Evolutionary conservation across 2,329 filamentous ascomycete species (phyloP).

Genomic region (Exophiala xenobiotica): DNA sequence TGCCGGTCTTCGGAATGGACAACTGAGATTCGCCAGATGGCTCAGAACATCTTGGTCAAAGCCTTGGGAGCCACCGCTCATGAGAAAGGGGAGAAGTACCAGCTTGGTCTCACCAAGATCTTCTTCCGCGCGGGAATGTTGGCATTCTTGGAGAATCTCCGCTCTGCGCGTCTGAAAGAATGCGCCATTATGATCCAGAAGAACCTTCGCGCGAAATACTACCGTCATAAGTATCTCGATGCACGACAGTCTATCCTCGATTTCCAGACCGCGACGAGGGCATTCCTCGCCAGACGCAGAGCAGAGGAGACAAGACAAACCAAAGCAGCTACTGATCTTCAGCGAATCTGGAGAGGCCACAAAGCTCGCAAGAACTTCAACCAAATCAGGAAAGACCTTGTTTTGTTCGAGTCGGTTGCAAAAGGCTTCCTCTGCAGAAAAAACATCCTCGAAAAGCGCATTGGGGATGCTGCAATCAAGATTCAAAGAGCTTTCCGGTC

Average conservation of each 20-base stretch:
- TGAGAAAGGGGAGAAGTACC: slow-evolving; percentile 85
- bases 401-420: slow-evolving; percentile 82
- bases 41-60: slow-evolving; percentile 84
- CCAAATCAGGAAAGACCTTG: slow-evolving; percentile 75
- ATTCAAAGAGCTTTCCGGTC: slow-evolving; percentile 91
- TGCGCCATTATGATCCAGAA: slow-evolving; percentile 98
- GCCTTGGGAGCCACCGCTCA: slow-evolving; percentile 76
- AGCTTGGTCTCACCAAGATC: slow-evolving; percentile 96
- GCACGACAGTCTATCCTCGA: slow-evolving; percentile 76
- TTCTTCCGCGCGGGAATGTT: slow-evolving; percentile 99
- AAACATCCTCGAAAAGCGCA: slow-evolving; percentile 88
- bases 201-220: slow-evolving; percentile 94
- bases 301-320: slow-evolving; percentile 78
- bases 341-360: slow-evolving; percentile 89
- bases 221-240: slow-evolving; percentile 85
- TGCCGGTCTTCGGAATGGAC: slow-evolving; percentile 89
- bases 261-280: slow-evolving; percentile 76
- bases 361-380: slow-evolving; percentile 82
- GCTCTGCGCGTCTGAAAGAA: slow-evolving; percentile 84
- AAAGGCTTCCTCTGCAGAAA: slow-evolving; percentile 91
- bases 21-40: slow-evolving; percentile 89
- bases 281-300: slow-evolving; percentile 71
- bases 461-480: slow-evolving; percentile 84
- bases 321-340: slow-evolving; percentile 89
- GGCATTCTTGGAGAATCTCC: slow-evolving; percentile 91